phyloP scores from a whole-genome alignment of 257 asterid species.

The Solanum habrochaites region DNA sequence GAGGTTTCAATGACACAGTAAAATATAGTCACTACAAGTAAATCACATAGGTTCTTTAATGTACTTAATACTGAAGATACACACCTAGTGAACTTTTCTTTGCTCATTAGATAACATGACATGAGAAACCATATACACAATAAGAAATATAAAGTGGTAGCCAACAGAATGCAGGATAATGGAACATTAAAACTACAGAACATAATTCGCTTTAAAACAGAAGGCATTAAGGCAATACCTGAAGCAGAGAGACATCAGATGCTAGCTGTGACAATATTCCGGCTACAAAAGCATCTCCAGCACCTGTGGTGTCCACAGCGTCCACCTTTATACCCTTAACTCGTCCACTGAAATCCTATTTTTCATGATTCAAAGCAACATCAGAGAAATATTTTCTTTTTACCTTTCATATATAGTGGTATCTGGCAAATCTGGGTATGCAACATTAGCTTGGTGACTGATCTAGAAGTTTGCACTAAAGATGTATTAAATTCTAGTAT shows the following conservation, averaged over 20 bases:
- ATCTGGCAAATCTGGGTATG: not conserved
- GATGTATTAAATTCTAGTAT: not conserved
- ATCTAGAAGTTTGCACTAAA: not conserved
- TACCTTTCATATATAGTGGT: not conserved
- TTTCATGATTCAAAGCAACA: not conserved
- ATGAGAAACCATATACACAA: not conserved
- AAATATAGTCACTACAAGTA: not conserved
- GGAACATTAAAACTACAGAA: not conserved
- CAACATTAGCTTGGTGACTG: not conserved
- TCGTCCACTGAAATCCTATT: slow-evolving; percentile 83
- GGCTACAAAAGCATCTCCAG: slow-evolving; percentile 99
- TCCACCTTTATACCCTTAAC: slow-evolving; percentile 81
- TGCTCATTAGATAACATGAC: not conserved
- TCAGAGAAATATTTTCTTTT: not conserved
- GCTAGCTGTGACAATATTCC: slow-evolving; percentile 80
- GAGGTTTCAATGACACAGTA: not conserved
- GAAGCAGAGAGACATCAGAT: slow-evolving; percentile 52
- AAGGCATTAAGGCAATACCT: slow-evolving; percentile 34
- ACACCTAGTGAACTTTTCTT: not conserved
- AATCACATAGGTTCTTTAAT: not conserved
- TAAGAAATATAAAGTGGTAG: not conserved
- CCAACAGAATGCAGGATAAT: not conserved
- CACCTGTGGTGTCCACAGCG: slow-evolving; percentile 89
- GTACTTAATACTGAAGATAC: not conserved
- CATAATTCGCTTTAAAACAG: not conserved